These are phyloP conservation scores for Polygonum maritimum DNA, from an alignment of 148 eudicot species.

Conservation along the genomic window DNA sequence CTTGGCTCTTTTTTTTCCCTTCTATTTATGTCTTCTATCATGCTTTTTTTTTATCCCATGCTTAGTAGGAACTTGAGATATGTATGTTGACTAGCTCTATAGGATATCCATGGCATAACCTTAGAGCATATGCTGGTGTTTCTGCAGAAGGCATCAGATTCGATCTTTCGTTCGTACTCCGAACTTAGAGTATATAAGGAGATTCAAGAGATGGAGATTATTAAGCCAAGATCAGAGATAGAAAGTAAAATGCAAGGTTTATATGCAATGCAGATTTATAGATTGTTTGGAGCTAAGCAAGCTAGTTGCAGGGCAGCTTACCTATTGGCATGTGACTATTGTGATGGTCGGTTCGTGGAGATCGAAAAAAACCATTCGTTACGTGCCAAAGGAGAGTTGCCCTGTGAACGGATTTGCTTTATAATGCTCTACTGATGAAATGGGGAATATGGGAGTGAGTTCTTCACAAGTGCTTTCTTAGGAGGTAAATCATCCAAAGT, in stretches of 20 bases:
- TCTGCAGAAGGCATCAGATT: not conserved
- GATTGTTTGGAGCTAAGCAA: not conserved
- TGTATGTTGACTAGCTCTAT: not conserved
- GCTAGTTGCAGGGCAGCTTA: not conserved
- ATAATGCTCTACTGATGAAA: not conserved
- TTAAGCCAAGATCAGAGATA: not conserved
- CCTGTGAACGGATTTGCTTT: conserved; percentile 14
- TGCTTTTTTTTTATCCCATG: not conserved
- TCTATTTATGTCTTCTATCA: not conserved
- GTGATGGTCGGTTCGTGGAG: not conserved
- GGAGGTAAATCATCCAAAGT: not conserved
- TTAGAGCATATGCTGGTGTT: conserved; percentile 4
- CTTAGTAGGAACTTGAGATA: not conserved
- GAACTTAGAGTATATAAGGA: not conserved
- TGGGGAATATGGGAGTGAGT: not conserved
- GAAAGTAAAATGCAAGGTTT: not conserved
- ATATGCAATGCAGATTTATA: not conserved
- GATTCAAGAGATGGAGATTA: not conserved
- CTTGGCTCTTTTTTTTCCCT: no score
- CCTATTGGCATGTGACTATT: conserved; percentile 7
- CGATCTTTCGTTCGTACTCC: not conserved
- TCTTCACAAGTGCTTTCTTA: not conserved
- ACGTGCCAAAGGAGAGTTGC: conserved; percentile 22
- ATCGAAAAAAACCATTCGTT: not conserved
- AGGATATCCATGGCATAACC: conserved; percentile 14